These are phyloP conservation scores for Mycena metata DNA, from an alignment of 768 basidiomycete genomes.

Conservation along the genomic window DNA sequence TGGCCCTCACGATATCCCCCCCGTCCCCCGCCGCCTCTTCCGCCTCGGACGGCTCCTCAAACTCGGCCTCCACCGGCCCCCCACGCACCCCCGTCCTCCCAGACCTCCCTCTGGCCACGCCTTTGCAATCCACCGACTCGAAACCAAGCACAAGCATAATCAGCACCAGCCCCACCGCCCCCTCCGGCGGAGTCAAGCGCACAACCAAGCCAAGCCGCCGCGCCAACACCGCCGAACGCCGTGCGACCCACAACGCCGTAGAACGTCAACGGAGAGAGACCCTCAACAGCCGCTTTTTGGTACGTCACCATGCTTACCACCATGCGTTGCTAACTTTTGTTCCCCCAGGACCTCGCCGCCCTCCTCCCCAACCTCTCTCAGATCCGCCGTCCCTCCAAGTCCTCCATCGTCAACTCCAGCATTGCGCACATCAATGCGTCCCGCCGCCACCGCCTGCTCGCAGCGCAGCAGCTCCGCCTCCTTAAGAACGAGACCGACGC, in stretches of 20 bases:
- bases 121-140: conserved; percentile 26
- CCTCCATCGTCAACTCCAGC: conserved; percentile 95
- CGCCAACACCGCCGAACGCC: conserved; percentile 96
- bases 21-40: conserved; percentile 37
- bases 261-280: conserved; percentile 95
- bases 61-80: conserved; percentile 37
- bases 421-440: conserved; percentile 91
- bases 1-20: conserved; percentile 34
- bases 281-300: conserved; percentile 92
- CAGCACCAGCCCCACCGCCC: conserved; percentile 36
- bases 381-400: conserved; percentile 95
- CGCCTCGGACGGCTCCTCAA: conserved; percentile 36
- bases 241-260: conserved; percentile 97
- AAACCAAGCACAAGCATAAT: conserved; percentile 39
- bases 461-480: conserved; percentile 86
- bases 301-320: conserved; percentile 52
- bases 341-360: conserved; percentile 84
- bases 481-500: conserved; percentile 88
- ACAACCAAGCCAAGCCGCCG: conserved; percentile 90
- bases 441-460: conserved; percentile 84
- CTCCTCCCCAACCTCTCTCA: conserved; percentile 94
- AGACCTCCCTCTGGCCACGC: conserved; percentile 34
- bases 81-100: conserved; percentile 33
- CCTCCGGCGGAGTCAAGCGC: conserved; percentile 50
- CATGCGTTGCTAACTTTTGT: not conserved